Conservation (phyloP, 225 moss, liverwort and hornwort genomes). For the Thuidium tamariscinum region DNA sequence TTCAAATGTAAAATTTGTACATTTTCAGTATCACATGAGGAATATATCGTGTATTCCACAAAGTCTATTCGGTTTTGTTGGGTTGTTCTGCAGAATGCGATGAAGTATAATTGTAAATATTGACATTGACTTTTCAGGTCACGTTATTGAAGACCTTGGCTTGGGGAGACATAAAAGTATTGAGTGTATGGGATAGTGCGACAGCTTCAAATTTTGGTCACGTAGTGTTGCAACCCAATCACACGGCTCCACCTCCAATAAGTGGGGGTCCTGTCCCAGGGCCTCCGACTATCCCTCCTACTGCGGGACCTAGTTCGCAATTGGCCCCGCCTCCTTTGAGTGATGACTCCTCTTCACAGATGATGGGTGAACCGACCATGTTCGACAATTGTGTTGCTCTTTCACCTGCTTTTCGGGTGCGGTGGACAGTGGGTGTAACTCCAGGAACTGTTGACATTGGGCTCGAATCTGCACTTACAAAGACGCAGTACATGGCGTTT, state of each 20-base stretch:
- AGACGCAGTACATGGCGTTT: conserved; percentile 94
- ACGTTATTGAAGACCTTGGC: conserved; percentile 35
- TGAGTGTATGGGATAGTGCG: conserved; percentile 89
- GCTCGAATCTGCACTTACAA: conserved; percentile 76
- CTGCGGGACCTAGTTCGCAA: conserved; percentile 9
- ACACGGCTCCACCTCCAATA: conserved; percentile 27
- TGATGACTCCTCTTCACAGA: conserved; percentile 13
- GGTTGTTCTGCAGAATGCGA: background rate
- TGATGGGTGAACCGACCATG: conserved; percentile 73
- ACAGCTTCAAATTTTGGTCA: conserved; percentile 97
- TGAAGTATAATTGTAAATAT: background rate
- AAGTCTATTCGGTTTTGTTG: background rate
- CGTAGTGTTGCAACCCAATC: conserved; percentile 46
- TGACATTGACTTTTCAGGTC: conserved; percentile 30
- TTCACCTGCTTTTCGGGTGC: conserved; percentile 51
- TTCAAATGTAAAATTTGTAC: background rate
- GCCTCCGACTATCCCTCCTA: conserved; percentile 32
- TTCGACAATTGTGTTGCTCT: conserved; percentile 80
- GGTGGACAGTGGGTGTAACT: conserved; percentile 74
- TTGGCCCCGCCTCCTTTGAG: conserved; percentile 27
- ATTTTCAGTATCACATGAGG: background rate
- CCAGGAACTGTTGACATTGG: conserved; percentile 78
- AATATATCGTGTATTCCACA: background rate
- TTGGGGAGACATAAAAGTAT: conserved; percentile 72
- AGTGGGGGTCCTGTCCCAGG: conserved; percentile 40